Base-by-base conservation (phyloP, 805 yeast genomes). In the Nakazawaea siamensis region DNA sequence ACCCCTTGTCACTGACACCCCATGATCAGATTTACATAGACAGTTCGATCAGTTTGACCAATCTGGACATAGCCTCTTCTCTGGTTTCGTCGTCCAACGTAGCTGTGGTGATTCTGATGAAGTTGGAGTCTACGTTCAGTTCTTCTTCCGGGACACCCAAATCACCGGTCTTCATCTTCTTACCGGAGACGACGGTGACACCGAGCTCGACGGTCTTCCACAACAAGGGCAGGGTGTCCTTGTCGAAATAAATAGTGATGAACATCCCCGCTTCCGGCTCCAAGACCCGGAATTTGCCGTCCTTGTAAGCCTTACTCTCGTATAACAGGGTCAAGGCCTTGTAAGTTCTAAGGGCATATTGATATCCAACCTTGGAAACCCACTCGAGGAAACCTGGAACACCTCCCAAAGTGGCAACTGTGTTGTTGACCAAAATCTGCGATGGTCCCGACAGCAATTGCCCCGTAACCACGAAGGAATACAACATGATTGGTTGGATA, bases 51-150 rank as follows among this genome's bases (percentile, higher is more conserved):
- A 78, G 70, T 4, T 45, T 46, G 33, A 66, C 58, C 28, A 79
- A 60, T 55, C 85, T 68, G n/a, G 51, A 43, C n/a, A 70, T 65
- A 23, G 73, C 84, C 46, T 74, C 80, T 9, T 42, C 44, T 30
- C 79, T 54, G 27, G 62, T 62, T 1, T 57, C 66, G 32, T 57
- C 54, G 18, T 59, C 55, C 16, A 74, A 71, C 30, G 71, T 70
- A 9, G 80, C 77, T 44, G 71, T 68, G 2, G 85, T 73, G 37
- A 75, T 51, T 55, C 87, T 68, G 20, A 72, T 58, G 45, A 79
- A 78, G 42, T 67, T 67, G 21, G 53, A 46, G 40, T 62, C 63
- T 21, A 48, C 43, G 10, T 42, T 50, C 24, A 35, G 39, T 41
- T 62, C 58, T 35, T 55, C 58, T 16, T 49, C 41, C 32, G 42